These are phyloP conservation scores for Apiospora pterosperma DNA, from an alignment of 2,329 filamentous ascomycete species.

Conservation along the genomic window DNA sequence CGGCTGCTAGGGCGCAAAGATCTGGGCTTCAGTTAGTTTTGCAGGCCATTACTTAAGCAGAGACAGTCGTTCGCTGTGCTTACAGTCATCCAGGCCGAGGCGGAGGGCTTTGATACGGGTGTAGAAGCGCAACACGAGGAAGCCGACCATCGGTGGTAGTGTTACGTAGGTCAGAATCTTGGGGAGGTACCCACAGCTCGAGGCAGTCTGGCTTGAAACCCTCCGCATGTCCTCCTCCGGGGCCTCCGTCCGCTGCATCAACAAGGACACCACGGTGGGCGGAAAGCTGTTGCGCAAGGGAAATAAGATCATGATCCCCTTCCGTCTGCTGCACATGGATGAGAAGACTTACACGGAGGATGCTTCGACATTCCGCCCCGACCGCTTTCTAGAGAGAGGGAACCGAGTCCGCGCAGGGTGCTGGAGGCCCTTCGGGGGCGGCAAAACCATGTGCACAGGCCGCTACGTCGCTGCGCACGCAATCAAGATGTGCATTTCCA, in stretches of 20 bases:
- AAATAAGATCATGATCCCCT: conserved; percentile 31
- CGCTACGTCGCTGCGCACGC: conserved; percentile 2
- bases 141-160: neutral
- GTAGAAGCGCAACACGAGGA: neutral
- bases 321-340: conserved; percentile 17
- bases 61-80: too few species aligned
- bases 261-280: conserved; percentile 30
- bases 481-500: neutral
- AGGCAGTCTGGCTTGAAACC: conserved; percentile 34
- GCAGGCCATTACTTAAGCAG: too few species aligned
- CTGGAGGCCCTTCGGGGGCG: conserved; percentile 2
- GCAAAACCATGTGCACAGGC: conserved; percentile 1
- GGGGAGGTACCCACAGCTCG: conserved; percentile 20
- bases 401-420: neutral
- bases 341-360: conserved; percentile 3
- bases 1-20: neutral
- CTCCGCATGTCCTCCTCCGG: conserved; percentile 24
- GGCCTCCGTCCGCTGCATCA: conserved; percentile 26
- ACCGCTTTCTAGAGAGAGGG: neutral
- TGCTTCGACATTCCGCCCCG: neutral
- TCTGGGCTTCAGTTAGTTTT: neutral
- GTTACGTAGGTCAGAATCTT: neutral
- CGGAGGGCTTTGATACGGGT: neutral
- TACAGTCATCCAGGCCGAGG: too few species aligned
- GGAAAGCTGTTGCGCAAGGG: conserved; percentile 34